phyloP scores from a whole-genome alignment of 2,329 filamentous ascomycete species.

The Trichoderma arundinaceum region DNA sequence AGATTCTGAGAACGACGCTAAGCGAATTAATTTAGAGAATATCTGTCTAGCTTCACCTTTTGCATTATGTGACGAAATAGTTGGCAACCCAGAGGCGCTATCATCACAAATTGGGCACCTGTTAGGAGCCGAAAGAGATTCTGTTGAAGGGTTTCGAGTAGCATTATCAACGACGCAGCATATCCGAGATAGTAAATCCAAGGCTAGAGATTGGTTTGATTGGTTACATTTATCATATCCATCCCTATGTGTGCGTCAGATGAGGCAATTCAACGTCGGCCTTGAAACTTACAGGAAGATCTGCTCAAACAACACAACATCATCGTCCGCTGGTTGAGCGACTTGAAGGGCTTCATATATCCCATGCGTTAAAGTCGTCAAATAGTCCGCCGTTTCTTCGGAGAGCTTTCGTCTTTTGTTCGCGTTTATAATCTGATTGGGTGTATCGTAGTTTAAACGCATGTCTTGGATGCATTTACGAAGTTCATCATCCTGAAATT shows the following conservation, averaged over 20 bases:
- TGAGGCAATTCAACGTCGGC: neutral
- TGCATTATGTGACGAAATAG: constrained; percentile 27
- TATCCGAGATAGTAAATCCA: constrained; percentile 63
- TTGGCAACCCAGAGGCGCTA: neutral
- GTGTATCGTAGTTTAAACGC: constrained; percentile 38
- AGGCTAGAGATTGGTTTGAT: constrained; percentile 55
- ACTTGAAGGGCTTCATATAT: constrained; percentile 43
- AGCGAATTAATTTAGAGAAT: constrained; percentile 55
- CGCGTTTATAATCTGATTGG: constrained; percentile 30
- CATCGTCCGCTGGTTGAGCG: constrained; percentile 34
- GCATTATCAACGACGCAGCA: constrained; percentile 38
- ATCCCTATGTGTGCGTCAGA: constrained; percentile 41
- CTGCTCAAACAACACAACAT: constrained; percentile 42
- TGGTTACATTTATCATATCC: constrained; percentile 56
- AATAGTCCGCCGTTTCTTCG: constrained; percentile 34
- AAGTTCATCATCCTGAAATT: constrained; percentile 41
- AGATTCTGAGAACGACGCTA: constrained; percentile 56
- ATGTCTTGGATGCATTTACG: constrained; percentile 41
- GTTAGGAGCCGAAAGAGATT: constrained; percentile 5
- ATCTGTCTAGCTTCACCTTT: constrained; percentile 51
- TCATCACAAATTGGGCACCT: constrained; percentile 41
- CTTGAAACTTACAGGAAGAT: constrained; percentile 54
- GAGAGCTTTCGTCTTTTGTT: constrained; percentile 43
- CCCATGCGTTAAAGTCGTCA: constrained; percentile 34
- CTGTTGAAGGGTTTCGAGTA: neutral